Conservation (phyloP, 371 early-diverging fungal species). For the Mortierella sp. region DNA sequence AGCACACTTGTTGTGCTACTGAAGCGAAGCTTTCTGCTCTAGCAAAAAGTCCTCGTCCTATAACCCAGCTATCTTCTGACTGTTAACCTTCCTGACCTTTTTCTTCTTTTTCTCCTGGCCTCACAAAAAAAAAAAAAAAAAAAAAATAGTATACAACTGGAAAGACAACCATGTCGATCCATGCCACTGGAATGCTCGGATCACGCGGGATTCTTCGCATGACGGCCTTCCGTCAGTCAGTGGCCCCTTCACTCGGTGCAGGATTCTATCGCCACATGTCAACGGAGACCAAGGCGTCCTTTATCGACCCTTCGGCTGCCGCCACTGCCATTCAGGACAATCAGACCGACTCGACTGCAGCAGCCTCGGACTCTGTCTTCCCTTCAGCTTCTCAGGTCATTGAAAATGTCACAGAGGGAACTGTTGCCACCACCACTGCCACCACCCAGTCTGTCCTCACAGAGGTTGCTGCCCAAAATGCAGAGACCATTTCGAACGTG, state of each 20-base stretch:
- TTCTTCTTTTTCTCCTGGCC: not conserved
- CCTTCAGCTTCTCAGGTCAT: conserved; percentile 42
- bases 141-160: conserved; percentile 9
- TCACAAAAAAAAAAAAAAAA: too few relatives aligned
- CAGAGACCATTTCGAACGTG: conserved; percentile 57
- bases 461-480: conserved; percentile 52
- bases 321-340: conserved; percentile 13
- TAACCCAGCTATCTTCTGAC: not conserved
- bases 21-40: too few relatives aligned
- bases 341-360: conserved; percentile 9
- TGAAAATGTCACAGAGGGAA: conserved; percentile 38
- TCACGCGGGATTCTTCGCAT: conserved; percentile 18
- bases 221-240: conserved; percentile 15
- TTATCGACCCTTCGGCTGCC: conserved; percentile 30
- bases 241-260: conserved; percentile 27
- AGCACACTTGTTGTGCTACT: too few relatives aligned
- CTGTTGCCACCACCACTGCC: conserved; percentile 30
- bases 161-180: conserved; percentile 14
- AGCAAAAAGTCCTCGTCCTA: too few relatives aligned
- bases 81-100: too few relatives aligned
- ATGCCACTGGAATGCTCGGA: conserved; percentile 17
- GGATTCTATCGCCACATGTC: conserved; percentile 47
- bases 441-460: conserved; percentile 20
- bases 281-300: conserved; percentile 34
- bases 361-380: conserved; percentile 18